A percentile compares a stretch with the other conserved stretches of the same genome.
Conservation (phyloP, 1,139 yeast species). For the Kodamaea sp. region DNA sequence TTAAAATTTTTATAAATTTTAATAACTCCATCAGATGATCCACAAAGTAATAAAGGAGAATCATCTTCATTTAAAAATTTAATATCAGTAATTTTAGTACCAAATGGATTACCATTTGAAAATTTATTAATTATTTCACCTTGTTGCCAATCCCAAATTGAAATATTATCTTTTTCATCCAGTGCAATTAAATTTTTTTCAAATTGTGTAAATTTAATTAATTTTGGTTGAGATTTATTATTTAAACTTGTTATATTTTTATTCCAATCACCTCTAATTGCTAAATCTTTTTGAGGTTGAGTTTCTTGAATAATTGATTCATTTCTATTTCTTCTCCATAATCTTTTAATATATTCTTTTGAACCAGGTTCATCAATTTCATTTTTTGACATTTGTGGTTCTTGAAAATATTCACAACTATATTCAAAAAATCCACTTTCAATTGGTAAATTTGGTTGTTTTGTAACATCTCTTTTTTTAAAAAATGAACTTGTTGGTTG, state of each 20-base stretch:
- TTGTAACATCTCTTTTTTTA: slow-evolving; percentile 31
- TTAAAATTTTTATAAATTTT: slow-evolving; percentile 80
- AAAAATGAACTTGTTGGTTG: slow-evolving; percentile 54
- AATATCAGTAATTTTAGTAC: slow-evolving; percentile 83
- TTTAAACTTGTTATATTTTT: slow-evolving; percentile 58
- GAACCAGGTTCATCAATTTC: slow-evolving; percentile 95
- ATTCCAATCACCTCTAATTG: slow-evolving; percentile 85
- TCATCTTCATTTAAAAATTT: slow-evolving; percentile 92
- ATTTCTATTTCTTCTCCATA: slow-evolving; percentile 89
- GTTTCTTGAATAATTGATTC: slow-evolving; percentile 84
- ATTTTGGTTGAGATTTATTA: slow-evolving; percentile 75
- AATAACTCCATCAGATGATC: slow-evolving; percentile 91
- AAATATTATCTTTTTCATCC: slow-evolving; percentile 79
- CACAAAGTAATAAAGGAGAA: slow-evolving; percentile 75
- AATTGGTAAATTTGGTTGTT: slow-evolving; percentile 53
- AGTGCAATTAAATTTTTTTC: slow-evolving; percentile 79
- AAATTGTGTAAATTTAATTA: slow-evolving; percentile 81
- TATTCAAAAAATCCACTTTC: slow-evolving; percentile 81
- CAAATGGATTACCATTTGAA: slow-evolving; percentile 81
- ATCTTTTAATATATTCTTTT: slow-evolving; percentile 71
- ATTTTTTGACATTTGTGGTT: slow-evolving; percentile 86
- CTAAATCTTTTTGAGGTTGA: slow-evolving; percentile 81
- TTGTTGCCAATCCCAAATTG: slow-evolving; percentile 86
- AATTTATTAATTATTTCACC: slow-evolving; percentile 59
- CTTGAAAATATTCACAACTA: slow-evolving; percentile 89